Conservation (phyloP, 2,329 filamentous ascomycete genomes). For the Chalara sp. region DNA sequence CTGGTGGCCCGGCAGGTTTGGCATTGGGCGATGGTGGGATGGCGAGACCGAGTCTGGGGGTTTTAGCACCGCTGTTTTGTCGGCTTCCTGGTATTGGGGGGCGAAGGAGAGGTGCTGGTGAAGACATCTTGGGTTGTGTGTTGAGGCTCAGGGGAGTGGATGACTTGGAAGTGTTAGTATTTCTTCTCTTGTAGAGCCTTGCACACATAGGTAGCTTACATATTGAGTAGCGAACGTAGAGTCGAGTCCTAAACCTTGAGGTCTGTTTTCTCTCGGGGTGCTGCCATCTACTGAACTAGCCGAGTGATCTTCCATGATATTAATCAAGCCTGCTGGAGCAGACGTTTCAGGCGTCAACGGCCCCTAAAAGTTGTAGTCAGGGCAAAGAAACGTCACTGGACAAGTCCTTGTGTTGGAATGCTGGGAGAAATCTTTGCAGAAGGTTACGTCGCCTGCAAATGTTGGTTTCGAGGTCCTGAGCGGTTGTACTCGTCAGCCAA, state of each 20-base stretch:
- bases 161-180: slow-evolving; percentile 17
- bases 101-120: slow-evolving; percentile 28
- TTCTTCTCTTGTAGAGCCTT: slow-evolving; percentile 20
- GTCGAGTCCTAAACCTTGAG: neutral
- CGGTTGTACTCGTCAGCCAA: too few relatives aligned
- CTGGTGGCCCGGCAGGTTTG: slow-evolving; percentile 47
- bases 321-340: slow-evolving; percentile 12
- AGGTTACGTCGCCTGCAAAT: too few relatives aligned
- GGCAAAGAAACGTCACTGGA: neutral
- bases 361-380: neutral
- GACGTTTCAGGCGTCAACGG: slow-evolving; percentile 5
- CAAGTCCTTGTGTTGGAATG: neutral
- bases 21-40: slow-evolving; percentile 83
- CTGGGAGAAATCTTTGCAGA: too few relatives aligned
- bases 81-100: slow-evolving; percentile 29
- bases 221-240: neutral
- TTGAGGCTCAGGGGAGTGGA: slow-evolving; percentile 11
- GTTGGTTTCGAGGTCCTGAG: too few relatives aligned
- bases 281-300: neutral
- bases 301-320: too few relatives aligned
- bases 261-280: neutral
- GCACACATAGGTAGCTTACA: slow-evolving; percentile 8
- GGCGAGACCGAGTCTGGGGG: slow-evolving; percentile 63
- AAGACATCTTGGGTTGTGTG: slow-evolving; percentile 25
- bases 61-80: slow-evolving; percentile 21